Evolutionary conservation across 2,329 filamentous ascomycete species (phyloP).

Genomic region (Ophiostoma quercus): DNA sequence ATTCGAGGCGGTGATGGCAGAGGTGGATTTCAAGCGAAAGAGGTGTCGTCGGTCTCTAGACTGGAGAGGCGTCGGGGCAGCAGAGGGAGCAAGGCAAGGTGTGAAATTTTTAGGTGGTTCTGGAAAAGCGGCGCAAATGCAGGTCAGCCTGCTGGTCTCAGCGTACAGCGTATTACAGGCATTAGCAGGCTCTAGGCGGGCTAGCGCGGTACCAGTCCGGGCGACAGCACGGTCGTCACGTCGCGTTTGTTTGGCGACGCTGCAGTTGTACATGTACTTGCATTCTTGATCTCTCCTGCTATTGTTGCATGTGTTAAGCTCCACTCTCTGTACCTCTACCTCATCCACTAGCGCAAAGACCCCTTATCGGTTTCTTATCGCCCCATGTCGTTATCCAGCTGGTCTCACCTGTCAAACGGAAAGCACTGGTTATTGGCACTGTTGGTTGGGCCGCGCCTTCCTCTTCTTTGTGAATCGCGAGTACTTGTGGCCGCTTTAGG

Average conservation of each 20-base stretch:
- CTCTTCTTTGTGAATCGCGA: not conserved
- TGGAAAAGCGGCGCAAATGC: slow-evolving; percentile 5
- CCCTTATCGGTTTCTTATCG: not conserved
- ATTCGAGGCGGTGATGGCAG: not conserved
- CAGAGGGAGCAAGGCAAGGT: not conserved
- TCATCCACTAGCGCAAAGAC: not conserved
- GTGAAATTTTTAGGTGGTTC: slow-evolving; percentile 8
- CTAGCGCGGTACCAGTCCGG: not conserved
- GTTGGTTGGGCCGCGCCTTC: slow-evolving; percentile 1
- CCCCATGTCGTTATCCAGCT: not conserved
- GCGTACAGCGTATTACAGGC: not conserved
- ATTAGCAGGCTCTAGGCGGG: not conserved
- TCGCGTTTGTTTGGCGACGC: slow-evolving; percentile 1
- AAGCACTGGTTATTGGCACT: not conserved
- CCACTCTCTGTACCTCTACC: not conserved
- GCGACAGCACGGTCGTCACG: slow-evolving; percentile 5
- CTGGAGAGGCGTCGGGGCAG: not conserved
- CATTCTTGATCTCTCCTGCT: not conserved
- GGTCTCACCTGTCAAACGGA: not conserved
- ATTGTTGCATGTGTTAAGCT: not conserved
- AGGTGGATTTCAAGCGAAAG: slow-evolving; percentile 3
- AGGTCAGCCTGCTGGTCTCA: not conserved
- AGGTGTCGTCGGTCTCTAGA: not conserved
- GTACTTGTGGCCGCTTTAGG: not conserved
- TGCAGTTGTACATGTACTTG: not conserved